Evolutionary conservation across 148 eudicot species (phyloP).

Genomic region (Rhododendron ferrugineum): DNA sequence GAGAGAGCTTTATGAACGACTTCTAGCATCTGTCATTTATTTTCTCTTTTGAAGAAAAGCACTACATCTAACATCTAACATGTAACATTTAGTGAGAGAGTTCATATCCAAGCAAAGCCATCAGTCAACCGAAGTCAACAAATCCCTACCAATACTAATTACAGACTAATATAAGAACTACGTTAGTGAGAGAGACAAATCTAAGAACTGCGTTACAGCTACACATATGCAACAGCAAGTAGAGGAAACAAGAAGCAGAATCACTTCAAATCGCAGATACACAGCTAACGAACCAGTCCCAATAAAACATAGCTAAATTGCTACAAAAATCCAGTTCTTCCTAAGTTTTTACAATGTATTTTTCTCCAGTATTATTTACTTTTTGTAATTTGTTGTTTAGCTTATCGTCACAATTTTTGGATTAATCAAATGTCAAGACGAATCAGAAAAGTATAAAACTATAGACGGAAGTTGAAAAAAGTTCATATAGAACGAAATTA

Average conservation of each 20-base stretch:
- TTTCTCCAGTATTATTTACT: not conserved
- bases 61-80: not conserved
- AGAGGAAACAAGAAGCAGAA: not conserved
- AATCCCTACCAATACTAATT: not conserved
- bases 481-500: not conserved
- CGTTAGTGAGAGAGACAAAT: not conserved
- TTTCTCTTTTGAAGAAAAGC: not conserved
- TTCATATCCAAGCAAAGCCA: not conserved
- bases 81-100: not conserved
- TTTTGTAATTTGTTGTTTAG: too few relatives aligned
- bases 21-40: not conserved
- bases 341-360: too few relatives aligned
- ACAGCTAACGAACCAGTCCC: not conserved
- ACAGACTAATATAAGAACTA: not conserved
- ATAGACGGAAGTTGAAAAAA: too few relatives aligned
- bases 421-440: not conserved
- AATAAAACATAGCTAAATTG: not conserved
- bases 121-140: not conserved
- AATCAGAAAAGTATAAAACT: not conserved
- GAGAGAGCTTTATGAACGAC: not conserved
- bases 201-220: not conserved
- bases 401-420: not conserved
- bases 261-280: not conserved
- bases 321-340: not conserved
- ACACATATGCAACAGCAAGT: not conserved